Evolutionary conservation across 441 rosid genomes (phyloP).

Genomic region (Corymbia citriodora): DNA sequence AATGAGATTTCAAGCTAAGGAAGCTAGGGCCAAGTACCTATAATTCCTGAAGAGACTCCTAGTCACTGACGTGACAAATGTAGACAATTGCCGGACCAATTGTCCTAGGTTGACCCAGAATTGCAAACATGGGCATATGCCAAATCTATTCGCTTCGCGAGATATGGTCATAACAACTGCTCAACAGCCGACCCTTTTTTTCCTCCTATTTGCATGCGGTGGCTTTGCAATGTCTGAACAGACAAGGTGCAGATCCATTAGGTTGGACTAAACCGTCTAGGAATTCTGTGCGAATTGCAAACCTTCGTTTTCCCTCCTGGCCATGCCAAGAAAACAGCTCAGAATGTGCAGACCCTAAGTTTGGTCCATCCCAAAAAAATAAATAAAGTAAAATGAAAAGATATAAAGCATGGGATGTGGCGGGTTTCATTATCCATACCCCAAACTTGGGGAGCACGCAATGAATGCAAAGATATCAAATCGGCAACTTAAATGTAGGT

Average conservation of each 20-base stretch:
- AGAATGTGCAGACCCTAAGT: background rate
- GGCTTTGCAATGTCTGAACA: background rate
- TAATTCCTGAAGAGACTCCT: background rate
- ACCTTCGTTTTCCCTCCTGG: background rate
- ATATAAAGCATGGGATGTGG: background rate
- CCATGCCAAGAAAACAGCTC: background rate
- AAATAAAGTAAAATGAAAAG: background rate
- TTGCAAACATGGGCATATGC: background rate
- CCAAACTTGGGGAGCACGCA: background rate
- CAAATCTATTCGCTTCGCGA: background rate
- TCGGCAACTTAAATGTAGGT: background rate
- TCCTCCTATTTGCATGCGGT: background rate
- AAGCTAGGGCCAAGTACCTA: background rate
- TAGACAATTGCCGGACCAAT: background rate
- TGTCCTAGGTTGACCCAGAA: background rate
- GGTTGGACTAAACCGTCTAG: background rate
- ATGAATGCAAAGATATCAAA: background rate
- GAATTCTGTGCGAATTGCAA: background rate
- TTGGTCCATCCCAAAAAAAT: background rate
- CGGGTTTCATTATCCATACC: background rate
- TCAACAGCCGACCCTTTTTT: background rate
- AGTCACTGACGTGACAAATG: background rate
- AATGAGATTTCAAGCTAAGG: background rate
- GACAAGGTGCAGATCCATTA: background rate
- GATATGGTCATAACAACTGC: background rate